Base-by-base conservation (phyloP, 1,139 yeast species). In the Saccharomycopsis hybrid region DNA sequence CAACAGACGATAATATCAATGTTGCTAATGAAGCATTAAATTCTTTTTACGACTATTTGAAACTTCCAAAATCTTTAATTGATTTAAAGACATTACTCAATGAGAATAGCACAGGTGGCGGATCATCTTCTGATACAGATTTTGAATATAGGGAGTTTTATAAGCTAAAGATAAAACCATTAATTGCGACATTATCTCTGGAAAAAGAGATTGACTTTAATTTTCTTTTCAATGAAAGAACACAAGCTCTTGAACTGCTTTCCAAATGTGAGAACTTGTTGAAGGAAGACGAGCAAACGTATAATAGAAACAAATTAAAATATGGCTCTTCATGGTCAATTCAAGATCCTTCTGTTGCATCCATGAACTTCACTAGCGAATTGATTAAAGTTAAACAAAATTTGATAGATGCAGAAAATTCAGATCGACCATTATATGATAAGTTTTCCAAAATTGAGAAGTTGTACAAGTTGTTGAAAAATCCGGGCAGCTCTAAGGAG, bases 31-130 rank as follows among this genome's bases (percentile, higher is more conserved):
- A 87, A 62, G 95, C 89, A 60, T 72, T 85, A 48, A 66, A 74
- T 1, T 86, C 96, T 1, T 86, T 86, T 3, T 71, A 89, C 51
- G 97, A 88, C 60, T 87, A 78, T 59, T 74, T 89, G 57, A 82
- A 83, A 52, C 70, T 92, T 53, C 96, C 97, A 1, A 72, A 74
- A 35, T 76, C 89, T 1, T 62, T 89, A 29, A 72, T 71, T 11
- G 78, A 77, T 33, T 64, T 86, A 47, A 78, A 80, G 32, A 43
- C 35, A 3, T 32, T 49, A 13, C 5, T 51, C 5, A 33, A 24
- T n/a, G 43, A 48, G 5, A 5, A 8, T 56, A 56, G 57, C 28
- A 59, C 55, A 44, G 60, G 56, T 31, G 57, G 52, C 27, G 54
- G 52, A 32, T 5, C 8, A 18, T 51, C 54, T n/a, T 45, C 44